Evolutionary conservation across 805 yeast species (phyloP).

Genomic region (Lipomyces spencermartinsiae): DNA sequence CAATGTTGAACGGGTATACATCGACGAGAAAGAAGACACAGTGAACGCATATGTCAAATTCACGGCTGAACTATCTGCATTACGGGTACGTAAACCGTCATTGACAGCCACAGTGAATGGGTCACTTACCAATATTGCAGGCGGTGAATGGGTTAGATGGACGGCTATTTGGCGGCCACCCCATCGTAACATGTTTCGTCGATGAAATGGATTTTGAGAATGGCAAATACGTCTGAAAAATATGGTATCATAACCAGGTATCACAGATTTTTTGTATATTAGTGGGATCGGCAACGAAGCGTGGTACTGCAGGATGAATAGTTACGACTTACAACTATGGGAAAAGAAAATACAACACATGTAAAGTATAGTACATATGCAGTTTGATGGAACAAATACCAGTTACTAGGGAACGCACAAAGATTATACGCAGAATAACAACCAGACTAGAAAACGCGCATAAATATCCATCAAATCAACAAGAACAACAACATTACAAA

Average conservation of each 20-base stretch:
- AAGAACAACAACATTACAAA: not conserved
- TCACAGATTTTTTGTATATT: not conserved
- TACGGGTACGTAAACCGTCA: conserved; percentile 22
- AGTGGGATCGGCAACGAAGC: not conserved
- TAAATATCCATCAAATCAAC: conserved; percentile 1
- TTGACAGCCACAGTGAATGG: not conserved
- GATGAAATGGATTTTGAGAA: conserved; percentile 31
- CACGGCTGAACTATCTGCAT: conserved; percentile 34
- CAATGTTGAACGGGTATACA: conserved; percentile 33
- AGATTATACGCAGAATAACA: not conserved
- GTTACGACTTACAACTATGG: not conserved
- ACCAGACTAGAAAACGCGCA: not conserved
- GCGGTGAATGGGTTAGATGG: conserved; percentile 35
- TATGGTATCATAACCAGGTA: not conserved
- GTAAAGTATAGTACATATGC: not conserved
- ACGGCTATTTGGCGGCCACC: conserved; percentile 24
- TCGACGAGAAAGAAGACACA: conserved; percentile 9
- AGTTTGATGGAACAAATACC: conserved; percentile 3
- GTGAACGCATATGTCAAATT: conserved; percentile 32
- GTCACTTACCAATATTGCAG: conserved; percentile 7
- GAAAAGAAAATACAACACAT: not conserved
- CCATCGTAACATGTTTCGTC: conserved; percentile 16
- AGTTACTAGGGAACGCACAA: conserved; percentile 2
- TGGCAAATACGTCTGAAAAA: conserved; percentile 7
- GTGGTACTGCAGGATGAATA: not conserved